Evolutionary conservation across 257 asterid genomes (phyloP).

Genomic region (Phtheirospermum japonicum): DNA sequence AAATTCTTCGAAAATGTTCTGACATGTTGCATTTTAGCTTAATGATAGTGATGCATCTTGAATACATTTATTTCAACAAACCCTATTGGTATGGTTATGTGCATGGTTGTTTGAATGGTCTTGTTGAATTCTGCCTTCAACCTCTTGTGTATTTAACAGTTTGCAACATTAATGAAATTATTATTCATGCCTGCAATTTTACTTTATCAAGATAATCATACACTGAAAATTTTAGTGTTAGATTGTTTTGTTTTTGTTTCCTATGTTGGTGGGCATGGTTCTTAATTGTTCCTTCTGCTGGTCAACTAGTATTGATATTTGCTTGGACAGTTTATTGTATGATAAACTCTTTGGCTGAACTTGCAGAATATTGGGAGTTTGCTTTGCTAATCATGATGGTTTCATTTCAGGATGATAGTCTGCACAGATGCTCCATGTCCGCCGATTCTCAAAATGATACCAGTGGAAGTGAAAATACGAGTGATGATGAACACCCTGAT

Average conservation of each 20-base stretch:
- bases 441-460: conserved; percentile 73
- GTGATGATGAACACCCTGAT: conserved; percentile 63
- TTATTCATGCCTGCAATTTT: conserved; percentile 15
- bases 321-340: conserved; percentile 20
- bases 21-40: conserved; percentile 18
- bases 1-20: conserved; percentile 16
- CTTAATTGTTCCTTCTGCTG: conserved; percentile 20
- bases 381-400: conserved; percentile 20
- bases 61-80: conserved; percentile 16
- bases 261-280: conserved; percentile 15
- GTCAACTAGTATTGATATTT: conserved; percentile 13
- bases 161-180: conserved; percentile 13
- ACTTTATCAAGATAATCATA: not conserved
- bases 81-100: conserved; percentile 4
- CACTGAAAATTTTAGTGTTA: not conserved
- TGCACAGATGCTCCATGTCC: conserved; percentile 76
- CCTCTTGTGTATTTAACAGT: conserved; percentile 9
- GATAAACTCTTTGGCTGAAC: conserved; percentile 13
- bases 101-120: conserved; percentile 21
- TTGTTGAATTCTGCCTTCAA: conserved; percentile 21
- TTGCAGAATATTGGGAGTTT: conserved; percentile 18
- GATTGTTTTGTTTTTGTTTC: conserved; percentile 14
- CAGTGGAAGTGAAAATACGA: conserved; percentile 68
- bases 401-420: conserved; percentile 63
- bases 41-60: conserved; percentile 12